Evolutionary conservation across 2,329 filamentous ascomycete species (phyloP), one percentile per base, ranked within the genome.

Genomic region (Colletotrichum eremochloae): DNA sequence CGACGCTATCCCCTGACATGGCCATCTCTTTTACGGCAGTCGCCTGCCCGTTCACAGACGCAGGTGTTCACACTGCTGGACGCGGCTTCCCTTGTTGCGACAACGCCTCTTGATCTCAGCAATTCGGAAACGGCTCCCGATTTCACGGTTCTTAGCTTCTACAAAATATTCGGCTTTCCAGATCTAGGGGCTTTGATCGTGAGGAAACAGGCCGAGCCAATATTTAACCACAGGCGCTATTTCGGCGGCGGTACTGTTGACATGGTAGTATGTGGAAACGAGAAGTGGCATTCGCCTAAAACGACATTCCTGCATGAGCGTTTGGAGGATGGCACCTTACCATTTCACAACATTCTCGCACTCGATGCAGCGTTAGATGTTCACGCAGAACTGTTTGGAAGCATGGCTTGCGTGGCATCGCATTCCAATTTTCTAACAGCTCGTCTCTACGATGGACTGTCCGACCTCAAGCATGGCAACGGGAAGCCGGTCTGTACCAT

Each of bases 81-180:
- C 81, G 95, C 94, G 12, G 95, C 96, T 6, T 93, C 94, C 0
- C 86, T 94, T 14, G 92, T 91, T 12, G 91, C 94, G 9, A 97
- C 95, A 0, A 90, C 93, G 5, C 90, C 90, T 1, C 84, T 98
- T 8, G 89, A 97, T 77, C 84, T 98, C 2, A 85, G 89, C 67
- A 83, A 93, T 75, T 76, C 86, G 0, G 83, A 85, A 0, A 79
- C 82, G 0, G 90, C 92, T 0, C 93, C 96, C 1, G 96, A 98
- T 80, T 98, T 98, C 75, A 92, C 90, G 0, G 93, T 94, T 0
- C 78, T 98, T 53, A 98, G 95, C 80, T 91, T 98, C 75, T 97
- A 98, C 84, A 99, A 98, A 81, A 95, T 98, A n/a, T 98, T 98
- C 80, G 96, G 96, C 1, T 98, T 98, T 75, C 96, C 96, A 0